Evolutionary conservation across 345 rosid species (phyloP).

Genomic region (Euphorbia tirucalli): DNA sequence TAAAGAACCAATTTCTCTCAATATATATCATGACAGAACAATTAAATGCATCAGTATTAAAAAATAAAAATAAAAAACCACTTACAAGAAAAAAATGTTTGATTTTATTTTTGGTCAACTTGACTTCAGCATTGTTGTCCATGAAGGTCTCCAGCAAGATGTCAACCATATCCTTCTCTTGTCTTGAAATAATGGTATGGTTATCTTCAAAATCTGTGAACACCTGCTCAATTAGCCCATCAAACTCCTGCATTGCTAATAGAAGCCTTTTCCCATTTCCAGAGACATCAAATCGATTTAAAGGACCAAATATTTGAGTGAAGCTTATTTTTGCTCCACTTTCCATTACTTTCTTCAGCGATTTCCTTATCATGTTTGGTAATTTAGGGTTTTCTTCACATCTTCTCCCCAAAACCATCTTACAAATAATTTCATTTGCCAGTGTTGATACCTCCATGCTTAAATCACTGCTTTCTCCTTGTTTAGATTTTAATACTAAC

Average conservation of each 20-base stretch:
- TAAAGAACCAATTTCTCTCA: no score
- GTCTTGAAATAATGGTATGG: slow-evolving; percentile 6
- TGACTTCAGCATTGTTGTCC: slow-evolving; percentile 47
- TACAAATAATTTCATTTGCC: slow-evolving; percentile 54
- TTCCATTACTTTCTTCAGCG: slow-evolving; percentile 39
- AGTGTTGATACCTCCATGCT: slow-evolving; percentile 41
- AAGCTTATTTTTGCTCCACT: slow-evolving; percentile 53
- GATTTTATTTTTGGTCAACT: slow-evolving; percentile 56
- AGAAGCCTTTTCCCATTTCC: slow-evolving; percentile 53
- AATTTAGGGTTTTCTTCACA: slow-evolving; percentile 48
- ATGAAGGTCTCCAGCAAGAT: slow-evolving; percentile 57
- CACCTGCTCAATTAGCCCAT: slow-evolving; percentile 48
- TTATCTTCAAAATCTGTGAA: slow-evolving; percentile 50
- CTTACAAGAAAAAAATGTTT: slow-evolving; percentile 67
- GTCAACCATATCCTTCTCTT: slow-evolving; percentile 50
- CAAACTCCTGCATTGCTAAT: slow-evolving; percentile 43
- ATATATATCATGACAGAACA: no score
- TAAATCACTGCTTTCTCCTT: slow-evolving; percentile 45
- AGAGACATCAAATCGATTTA: slow-evolving; percentile 51
- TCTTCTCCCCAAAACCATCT: slow-evolving; percentile 67
- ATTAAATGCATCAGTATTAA: no score
- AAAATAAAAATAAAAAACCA: neutral
- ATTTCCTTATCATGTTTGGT: slow-evolving; percentile 38
- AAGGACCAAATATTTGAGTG: slow-evolving; percentile 67
- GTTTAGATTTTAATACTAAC: slow-evolving; percentile 23